Base-by-base conservation (phyloP, 1,139 yeast genomes). In the Barnettozyma hawaiiensis region DNA sequence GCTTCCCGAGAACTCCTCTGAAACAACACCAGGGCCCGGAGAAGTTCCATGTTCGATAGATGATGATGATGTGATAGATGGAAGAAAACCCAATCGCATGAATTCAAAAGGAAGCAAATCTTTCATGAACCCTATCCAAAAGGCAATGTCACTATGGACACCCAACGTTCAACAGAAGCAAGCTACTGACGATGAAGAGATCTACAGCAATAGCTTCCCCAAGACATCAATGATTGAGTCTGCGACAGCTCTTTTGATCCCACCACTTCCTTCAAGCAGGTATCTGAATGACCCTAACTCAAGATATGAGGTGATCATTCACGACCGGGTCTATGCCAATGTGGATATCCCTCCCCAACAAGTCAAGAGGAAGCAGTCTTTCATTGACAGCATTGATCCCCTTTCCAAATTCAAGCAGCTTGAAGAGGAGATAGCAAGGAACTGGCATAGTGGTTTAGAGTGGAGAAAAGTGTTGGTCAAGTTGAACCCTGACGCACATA, bases 391-490 rank as follows among this genome's bases (percentile, higher is more conserved):
- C n/a, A 46, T 42, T 29, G 60, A 54, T 23, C 57, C 59, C 10
- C 40, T 48, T 34, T 28, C 48, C 15, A 51, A 35, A 28, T 53
- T 48, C 37, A 52, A 50, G 32, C 53, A 52, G 15, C 42, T 75
- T 16, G 97, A 90, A 58, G 96, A 87, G 51, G 73, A 72, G 38
- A 86, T 90, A 44, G 95, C 95, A 1, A 65, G 90, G 31, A 79
- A 77, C 47, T 85, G 90, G 76, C 95, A 85, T 58, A 70, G 73
- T 44, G 82, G 77, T 10, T 76, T 89, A 85, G 61, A 75, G 4
- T 92, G 99, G 99, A 70, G 98, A 37, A 92, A 92, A 62, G 96
- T 92, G 2, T 63, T 94, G 23, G 96, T 92, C 2, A 77, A 78
- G 43, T 66, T 94, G 44, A 79, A 83, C 50, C 96, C 97, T 0